Evolutionary conservation across 805 yeast species (phyloP).

Genomic region (Kluyveromyces lactis): DNA sequence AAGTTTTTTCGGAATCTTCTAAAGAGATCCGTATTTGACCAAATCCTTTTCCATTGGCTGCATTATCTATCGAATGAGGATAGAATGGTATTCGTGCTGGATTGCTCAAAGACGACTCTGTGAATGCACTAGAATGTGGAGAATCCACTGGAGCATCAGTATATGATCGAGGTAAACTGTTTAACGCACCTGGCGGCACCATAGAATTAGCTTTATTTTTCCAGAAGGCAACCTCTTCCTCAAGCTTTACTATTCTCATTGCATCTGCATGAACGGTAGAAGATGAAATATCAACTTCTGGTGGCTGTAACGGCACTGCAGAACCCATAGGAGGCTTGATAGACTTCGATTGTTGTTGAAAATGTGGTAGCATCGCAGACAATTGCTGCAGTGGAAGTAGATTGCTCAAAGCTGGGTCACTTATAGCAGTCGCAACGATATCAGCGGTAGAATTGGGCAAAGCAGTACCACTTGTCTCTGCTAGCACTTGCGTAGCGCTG

Average conservation of each 20-base stretch:
- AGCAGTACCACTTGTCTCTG: neutral
- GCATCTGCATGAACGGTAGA: neutral
- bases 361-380: neutral
- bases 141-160: too few relatives aligned
- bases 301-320: neutral
- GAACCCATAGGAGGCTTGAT: neutral
- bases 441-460: too few relatives aligned
- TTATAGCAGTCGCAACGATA: too few relatives aligned
- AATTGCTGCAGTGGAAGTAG: neutral
- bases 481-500: neutral
- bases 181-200: too few relatives aligned
- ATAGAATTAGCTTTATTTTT: neutral
- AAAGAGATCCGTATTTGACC: neutral
- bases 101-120: too few relatives aligned
- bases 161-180: too few relatives aligned
- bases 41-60: neutral
- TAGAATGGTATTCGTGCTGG: too few relatives aligned
- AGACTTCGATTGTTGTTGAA: neutral
- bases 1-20: neutral
- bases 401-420: too few relatives aligned
- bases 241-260: neutral
- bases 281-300: neutral
- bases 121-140: too few relatives aligned
- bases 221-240: slow-evolving; percentile 1
- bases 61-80: too few relatives aligned